Base-by-base conservation (phyloP, 805 yeast species). In the Candida argentea region DNA sequence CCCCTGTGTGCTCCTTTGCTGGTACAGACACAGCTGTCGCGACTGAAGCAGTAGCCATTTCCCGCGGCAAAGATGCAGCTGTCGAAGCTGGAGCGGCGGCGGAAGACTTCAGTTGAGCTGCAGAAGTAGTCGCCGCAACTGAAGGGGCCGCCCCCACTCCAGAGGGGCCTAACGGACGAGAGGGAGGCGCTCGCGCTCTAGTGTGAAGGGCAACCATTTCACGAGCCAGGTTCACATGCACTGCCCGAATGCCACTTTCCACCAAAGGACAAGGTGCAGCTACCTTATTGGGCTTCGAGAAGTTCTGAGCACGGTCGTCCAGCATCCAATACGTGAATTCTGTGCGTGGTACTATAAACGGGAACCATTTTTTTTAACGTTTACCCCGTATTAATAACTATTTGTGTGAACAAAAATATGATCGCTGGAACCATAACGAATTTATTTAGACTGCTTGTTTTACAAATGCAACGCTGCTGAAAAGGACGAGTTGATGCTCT, bases 201-300 rank as follows among this genome's bases (percentile, higher is more conserved):
- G 73, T 62, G 21, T 73, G 72, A 25, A 66, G 30, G 19, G 43
- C 43, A 25, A 67, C 74, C 75, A 79, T 66, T 39, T 76, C 75
- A 31, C 86, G 58, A 2, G 89, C 89, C 16, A 68, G 50, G 35
- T 63, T 63, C 4, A 77, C 59, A 35, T 75, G 76, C 3, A 73
- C 56, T 0, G 77, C 71, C 20, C 63, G 58, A 18, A 77, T 70
- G 3, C 77, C 72, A n/a, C n/a, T n/a, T n/a, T n/a, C n/a, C n/a
- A n/a, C n/a, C n/a, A n/a, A n/a, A n/a, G n/a, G n/a, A n/a, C n/a
- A n/a, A n/a, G n/a, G n/a, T n/a, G n/a, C n/a, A n/a, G n/a, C n/a
- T n/a, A n/a, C n/a, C n/a, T n/a, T n/a, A n/a, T n/a, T n/a, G n/a
- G n/a, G n/a, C n/a, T n/a, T n/a, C n/a, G n/a, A n/a, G n/a, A n/a